Conservation (phyloP, 2,329 filamentous ascomycete genomes). For the Elsinoe batatas region DNA sequence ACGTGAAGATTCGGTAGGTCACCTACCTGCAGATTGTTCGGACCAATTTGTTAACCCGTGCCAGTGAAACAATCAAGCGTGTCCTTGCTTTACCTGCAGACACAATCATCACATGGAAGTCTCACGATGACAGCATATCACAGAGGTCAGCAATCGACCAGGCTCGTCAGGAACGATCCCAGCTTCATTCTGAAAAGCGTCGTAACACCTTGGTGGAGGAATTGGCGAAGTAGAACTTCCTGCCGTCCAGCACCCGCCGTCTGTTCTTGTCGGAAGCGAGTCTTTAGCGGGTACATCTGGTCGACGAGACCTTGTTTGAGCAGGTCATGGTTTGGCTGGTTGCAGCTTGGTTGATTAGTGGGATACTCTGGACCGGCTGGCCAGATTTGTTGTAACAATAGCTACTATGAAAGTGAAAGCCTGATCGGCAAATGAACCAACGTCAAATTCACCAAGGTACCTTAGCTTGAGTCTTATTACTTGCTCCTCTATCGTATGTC, state of each 20-base stretch:
- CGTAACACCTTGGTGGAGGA: conserved; percentile 26
- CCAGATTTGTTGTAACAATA: conserved; percentile 6
- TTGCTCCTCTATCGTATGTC: too few relatives aligned
- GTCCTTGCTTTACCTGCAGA: conserved; percentile 76
- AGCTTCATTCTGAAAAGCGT: conserved; percentile 36
- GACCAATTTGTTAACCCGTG: conserved; percentile 19
- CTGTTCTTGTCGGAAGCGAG: conserved; percentile 1
- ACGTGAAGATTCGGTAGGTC: conserved; percentile 86
- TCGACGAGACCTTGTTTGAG: not conserved
- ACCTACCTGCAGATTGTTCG: not conserved
- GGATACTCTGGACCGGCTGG: not conserved
- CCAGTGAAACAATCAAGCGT: conserved; percentile 86
- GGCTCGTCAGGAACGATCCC: conserved; percentile 70
- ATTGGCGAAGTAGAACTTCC: conserved; percentile 13
- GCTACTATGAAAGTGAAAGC: not conserved
- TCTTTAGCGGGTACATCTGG: conserved; percentile 5
- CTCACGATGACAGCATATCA: conserved; percentile 89
- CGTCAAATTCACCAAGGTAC: too few relatives aligned
- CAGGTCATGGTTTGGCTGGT: not conserved
- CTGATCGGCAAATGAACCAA: not conserved
- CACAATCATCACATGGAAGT: conserved; percentile 90
- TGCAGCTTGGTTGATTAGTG: not conserved
- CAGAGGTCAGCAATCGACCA: conserved; percentile 86
- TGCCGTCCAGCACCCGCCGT: not conserved
- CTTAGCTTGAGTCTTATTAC: too few relatives aligned